These are phyloP conservation scores for Cryptococcus sp. DNA, from an alignment of 1,284 basidiomycete genomes.

Conservation along the genomic window DNA sequence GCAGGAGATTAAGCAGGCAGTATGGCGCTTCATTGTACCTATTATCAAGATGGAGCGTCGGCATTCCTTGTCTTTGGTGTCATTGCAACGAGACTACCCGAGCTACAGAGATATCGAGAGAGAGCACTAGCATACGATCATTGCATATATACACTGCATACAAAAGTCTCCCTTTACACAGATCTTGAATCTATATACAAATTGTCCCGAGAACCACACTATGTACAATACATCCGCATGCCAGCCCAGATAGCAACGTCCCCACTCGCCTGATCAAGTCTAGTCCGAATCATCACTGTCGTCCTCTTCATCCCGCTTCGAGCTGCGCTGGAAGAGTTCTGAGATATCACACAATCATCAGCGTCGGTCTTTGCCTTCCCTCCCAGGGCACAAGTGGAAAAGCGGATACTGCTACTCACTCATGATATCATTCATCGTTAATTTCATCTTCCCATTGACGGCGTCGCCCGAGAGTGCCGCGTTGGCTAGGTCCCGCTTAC, in stretches of 20 bases:
- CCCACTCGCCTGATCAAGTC: background rate
- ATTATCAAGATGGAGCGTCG: background rate
- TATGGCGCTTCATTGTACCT: background rate
- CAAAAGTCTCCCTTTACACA: background rate
- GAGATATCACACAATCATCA: background rate
- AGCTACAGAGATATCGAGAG: too few relatives aligned
- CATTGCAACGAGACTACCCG: background rate
- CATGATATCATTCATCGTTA: slow-evolving; percentile 81
- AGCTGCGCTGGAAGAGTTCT: slow-evolving; percentile 17
- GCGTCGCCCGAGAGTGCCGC: slow-evolving; percentile 87
- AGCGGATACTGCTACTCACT: slow-evolving; percentile 41
- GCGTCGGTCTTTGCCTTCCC: background rate
- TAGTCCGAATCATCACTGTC: slow-evolving; percentile 10
- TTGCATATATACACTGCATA: background rate
- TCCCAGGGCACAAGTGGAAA: too few relatives aligned
- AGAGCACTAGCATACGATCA: background rate
- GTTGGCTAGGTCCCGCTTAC: slow-evolving; percentile 79
- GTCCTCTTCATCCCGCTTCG: slow-evolving; percentile 8
- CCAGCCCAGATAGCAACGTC: background rate
- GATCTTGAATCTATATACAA: background rate
- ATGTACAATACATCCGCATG: background rate
- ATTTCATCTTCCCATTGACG: slow-evolving; percentile 72
- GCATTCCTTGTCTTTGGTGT: background rate
- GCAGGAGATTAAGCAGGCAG: too few relatives aligned
- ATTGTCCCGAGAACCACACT: background rate